Evolutionary conservation across 2,329 filamentous ascomycete genomes (phyloP), one percentile per base, ranked within the genome.

Genomic region (Hymenoscyphus scutula): DNA sequence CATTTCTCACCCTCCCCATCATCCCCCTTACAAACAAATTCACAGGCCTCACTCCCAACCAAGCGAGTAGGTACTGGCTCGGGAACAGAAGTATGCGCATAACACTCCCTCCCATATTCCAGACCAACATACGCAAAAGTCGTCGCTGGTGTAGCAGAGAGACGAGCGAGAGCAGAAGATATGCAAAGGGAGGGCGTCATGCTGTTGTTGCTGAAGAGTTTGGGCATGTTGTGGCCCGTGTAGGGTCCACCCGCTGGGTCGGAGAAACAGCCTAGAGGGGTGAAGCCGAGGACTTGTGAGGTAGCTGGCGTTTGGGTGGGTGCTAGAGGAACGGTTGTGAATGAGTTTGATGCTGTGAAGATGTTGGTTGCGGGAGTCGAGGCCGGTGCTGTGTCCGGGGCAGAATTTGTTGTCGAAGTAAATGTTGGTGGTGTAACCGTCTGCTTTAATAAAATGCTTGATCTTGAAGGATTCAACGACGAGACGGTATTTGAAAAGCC

Each of bases 131-230:
- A 75, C 19, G 69, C 61, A 54, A 64, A 70, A 0, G 71, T 70
- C 0, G 70, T 74, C 1, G 70, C 71, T 0, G 71, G 73, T 7
- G 64, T 64, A 13, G 71, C 72, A 29, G 68, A 67, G 2, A 69
- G 69, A 27, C 70, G 61, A 6, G 69, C 70, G 25, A 74, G 65
- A 7, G 73, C 74, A 37, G 72, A 70, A 2, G 65, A 72, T 15
- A 75, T 71, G 58, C 74, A 75, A n/a, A 75, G 70, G 56, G 75
- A 72, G 10, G 74, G 74, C 0, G 72, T 76, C 64, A 75, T 72
- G 62, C 68, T 72, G 62, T 71, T 65, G 61, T 75, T 75, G 37
- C 68, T 68, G 59, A 73, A 71, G 27, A 76, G 59, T 32, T 70
- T 70, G 2, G 70, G 72, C 38, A 75, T 70, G 38, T 74, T 74